Evolutionary conservation across 78 protist species (phyloP).

Genomic region (Tieghemostelium lacteum): DNA sequence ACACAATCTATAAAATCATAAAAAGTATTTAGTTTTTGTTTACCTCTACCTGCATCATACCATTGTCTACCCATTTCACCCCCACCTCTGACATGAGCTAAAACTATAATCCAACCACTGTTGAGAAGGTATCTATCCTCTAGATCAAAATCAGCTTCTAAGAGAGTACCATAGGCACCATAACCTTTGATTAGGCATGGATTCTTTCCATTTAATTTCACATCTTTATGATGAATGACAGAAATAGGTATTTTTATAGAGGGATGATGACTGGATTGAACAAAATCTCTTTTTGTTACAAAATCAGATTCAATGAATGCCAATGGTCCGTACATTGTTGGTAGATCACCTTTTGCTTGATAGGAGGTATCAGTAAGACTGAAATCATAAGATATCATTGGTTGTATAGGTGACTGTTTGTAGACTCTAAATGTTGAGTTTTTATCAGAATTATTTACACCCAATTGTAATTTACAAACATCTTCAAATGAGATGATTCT

Average conservation of each 20-base stretch:
- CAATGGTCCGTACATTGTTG: constrained; percentile 26
- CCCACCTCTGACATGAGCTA: constrained; percentile 82
- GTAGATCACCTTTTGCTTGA: neutral
- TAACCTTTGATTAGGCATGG: constrained; percentile 74
- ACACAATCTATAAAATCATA: constrained; percentile 70
- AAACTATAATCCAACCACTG: constrained; percentile 47
- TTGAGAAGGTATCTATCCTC: constrained; percentile 44
- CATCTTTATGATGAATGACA: constrained; percentile 17
- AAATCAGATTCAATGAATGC: neutral
- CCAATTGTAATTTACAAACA: constrained; percentile 10
- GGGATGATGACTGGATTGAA: neutral
- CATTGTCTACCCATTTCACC: constrained; percentile 70
- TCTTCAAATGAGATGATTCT: constrained; percentile 24
- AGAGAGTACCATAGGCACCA: constrained; percentile 70
- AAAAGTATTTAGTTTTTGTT: constrained; percentile 49
- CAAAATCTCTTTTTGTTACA: constrained; percentile 22
- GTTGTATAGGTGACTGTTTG: constrained; percentile 8
- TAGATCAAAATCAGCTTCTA: constrained; percentile 3
- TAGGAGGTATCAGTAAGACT: neutral
- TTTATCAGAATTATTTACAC: constrained; percentile 21
- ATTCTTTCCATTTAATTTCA: constrained; percentile 9
- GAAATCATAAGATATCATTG: neutral
- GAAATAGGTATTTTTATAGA: constrained; percentile 48
- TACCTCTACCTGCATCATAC: constrained; percentile 61
- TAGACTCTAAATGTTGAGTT: neutral